These are phyloP conservation scores for Daldinia decipiens DNA, from an alignment of 495 filamentous ascomycete genomes.

Conservation along the genomic window DNA sequence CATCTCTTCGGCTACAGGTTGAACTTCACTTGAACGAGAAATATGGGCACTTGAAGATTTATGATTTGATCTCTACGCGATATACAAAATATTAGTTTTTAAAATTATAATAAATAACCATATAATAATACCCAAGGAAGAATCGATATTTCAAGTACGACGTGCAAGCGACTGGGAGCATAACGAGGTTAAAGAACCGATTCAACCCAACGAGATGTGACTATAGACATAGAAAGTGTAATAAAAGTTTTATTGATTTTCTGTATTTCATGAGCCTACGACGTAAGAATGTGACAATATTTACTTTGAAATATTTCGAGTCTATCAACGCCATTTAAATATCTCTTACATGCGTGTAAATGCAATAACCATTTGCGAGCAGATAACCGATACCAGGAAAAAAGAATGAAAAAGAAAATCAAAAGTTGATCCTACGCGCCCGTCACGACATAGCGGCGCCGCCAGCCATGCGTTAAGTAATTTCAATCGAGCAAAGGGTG, in stretches of 20 bases:
- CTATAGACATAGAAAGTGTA: too few species aligned
- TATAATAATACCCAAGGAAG: not conserved
- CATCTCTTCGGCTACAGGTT: not conserved
- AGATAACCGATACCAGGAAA: not conserved
- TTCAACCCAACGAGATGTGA: too few species aligned
- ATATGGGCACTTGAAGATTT: not conserved
- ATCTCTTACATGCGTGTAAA: not conserved
- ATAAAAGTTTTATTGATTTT: too few species aligned
- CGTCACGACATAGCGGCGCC: not conserved
- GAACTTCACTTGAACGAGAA: not conserved
- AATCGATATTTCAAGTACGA: not conserved
- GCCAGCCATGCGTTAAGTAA: not conserved
- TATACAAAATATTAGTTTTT: constrained; percentile 4
- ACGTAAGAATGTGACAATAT: not conserved
- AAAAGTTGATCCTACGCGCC: not conserved
- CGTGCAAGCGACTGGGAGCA: not conserved
- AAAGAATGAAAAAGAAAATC: not conserved
- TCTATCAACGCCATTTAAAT: not conserved
- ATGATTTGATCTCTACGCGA: not conserved
- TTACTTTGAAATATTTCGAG: not conserved
- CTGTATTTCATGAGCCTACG: too few species aligned
- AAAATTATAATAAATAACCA: not conserved
- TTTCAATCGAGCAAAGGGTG: not conserved
- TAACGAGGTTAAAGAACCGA: not conserved
- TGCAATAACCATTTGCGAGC: not conserved